phyloP scores from a whole-genome alignment of 2,329 filamentous ascomycete species.

The Tolypocladium tropicale region DNA sequence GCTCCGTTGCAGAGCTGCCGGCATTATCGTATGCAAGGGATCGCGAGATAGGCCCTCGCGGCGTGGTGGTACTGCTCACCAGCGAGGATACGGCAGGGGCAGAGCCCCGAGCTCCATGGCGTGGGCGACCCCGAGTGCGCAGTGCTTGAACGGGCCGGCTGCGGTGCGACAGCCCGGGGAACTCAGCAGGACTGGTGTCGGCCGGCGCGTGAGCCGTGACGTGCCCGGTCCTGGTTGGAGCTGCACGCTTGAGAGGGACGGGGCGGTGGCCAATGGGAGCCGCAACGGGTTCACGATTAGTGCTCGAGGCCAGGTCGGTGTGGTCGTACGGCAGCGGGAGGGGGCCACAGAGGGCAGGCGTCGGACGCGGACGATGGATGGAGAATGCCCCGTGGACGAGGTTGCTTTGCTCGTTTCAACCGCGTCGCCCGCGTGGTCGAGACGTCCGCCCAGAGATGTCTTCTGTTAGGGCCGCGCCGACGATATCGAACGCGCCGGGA shows the following conservation, averaged over 20 bases:
- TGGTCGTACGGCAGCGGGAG: conserved; percentile 1
- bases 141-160: neutral
- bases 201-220: neutral
- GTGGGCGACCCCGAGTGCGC: neutral
- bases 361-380: neutral
- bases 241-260: neutral
- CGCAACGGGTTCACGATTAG: neutral
- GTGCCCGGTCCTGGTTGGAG: conserved; percentile 2
- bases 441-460: neutral
- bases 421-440: neutral
- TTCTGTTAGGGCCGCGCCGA: neutral
- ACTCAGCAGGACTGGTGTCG: neutral
- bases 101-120: neutral
- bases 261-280: neutral
- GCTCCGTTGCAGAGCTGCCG: conserved; percentile 29
- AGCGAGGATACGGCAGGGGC: neutral
- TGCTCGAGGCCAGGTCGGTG: neutral
- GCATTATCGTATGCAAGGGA: conserved; percentile 22
- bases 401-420: neutral
- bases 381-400: neutral
- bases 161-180: neutral
- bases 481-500: neutral
- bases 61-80: neutral
- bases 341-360: neutral
- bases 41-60: neutral